Conservation (phyloP, 176 grass and related monocot species). For the Sorghum bicolor region Sorghum_bicolor_NCBIv3 NC_012873.2:68203001-68203500, state of each 20-base stretch:
- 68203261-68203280: slow-evolving; percentile 68
- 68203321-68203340: slow-evolving; percentile 71
- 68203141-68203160: slow-evolving; percentile 76
- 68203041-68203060: slow-evolving; percentile 77
- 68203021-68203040: slow-evolving; percentile 93
- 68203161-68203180: slow-evolving; percentile 83
- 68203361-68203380: slow-evolving; percentile 74
- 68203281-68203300: slow-evolving; percentile 79
- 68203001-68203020: slow-evolving; percentile 78
- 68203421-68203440: slow-evolving; percentile 83
- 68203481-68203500: slow-evolving; percentile 82
- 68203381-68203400: slow-evolving; percentile 67
- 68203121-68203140: slow-evolving; percentile 80
- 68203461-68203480: slow-evolving; percentile 77
- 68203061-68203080: slow-evolving; percentile 82
- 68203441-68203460: slow-evolving; percentile 74
- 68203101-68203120: slow-evolving; percentile 32
- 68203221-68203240: slow-evolving; percentile 86
- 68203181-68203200: slow-evolving; percentile 93
- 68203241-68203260: slow-evolving; percentile 87
- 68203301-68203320: slow-evolving; percentile 69
- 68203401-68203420: slow-evolving; percentile 87
- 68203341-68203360: slow-evolving; percentile 66
- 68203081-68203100: slow-evolving; percentile 57
- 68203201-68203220: slow-evolving; percentile 92